These are phyloP conservation scores for Solanum chiquidenum DNA, from an alignment of 257 asterid genomes.

Conservation along the genomic window DNA sequence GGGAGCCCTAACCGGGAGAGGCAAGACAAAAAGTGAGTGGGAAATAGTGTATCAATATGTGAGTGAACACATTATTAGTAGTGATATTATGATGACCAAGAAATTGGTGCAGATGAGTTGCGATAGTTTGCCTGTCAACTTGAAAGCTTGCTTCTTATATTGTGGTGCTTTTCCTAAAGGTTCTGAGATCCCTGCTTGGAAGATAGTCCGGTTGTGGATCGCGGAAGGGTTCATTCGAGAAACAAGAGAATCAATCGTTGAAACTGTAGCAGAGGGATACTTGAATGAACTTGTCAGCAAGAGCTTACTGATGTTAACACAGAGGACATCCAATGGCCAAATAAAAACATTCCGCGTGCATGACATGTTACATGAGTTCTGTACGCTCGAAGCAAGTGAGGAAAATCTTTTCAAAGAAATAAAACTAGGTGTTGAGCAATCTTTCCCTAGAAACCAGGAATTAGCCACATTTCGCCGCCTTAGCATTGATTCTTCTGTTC, in stretches of 20 bases:
- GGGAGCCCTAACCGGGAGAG: not conserved
- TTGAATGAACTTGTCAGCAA: conserved; percentile 27
- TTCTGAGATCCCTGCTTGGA: conserved; percentile 17
- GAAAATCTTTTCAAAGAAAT: conserved; percentile 27
- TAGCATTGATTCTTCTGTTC: conserved; percentile 18
- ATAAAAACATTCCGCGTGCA: conserved; percentile 26
- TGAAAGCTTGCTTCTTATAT: conserved; percentile 37
- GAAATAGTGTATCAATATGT: not conserved
- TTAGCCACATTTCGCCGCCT: conserved; percentile 22
- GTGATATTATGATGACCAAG: not conserved
- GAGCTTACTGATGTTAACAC: conserved; percentile 26
- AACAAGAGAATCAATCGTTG: not conserved
- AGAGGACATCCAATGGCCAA: conserved; percentile 7
- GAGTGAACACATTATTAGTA: not conserved
- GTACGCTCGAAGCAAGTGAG: conserved; percentile 14
- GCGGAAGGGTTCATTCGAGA: conserved; percentile 37
- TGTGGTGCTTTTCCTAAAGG: conserved; percentile 33
- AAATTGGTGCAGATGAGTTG: conserved; percentile 27
- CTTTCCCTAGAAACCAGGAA: not conserved
- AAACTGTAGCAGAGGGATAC: conserved; percentile 22
- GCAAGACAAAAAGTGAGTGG: not conserved
- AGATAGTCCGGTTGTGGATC: conserved; percentile 29
- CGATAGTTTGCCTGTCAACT: conserved; percentile 13
- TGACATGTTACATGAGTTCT: conserved; percentile 23
- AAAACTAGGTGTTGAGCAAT: not conserved